Percentiles rank a stretch among this genome's conserved stretches.
phyloP scores from a whole-genome alignment of 1,284 basidiomycete species.

The Tetrapyrgos nigripes region DNA sequence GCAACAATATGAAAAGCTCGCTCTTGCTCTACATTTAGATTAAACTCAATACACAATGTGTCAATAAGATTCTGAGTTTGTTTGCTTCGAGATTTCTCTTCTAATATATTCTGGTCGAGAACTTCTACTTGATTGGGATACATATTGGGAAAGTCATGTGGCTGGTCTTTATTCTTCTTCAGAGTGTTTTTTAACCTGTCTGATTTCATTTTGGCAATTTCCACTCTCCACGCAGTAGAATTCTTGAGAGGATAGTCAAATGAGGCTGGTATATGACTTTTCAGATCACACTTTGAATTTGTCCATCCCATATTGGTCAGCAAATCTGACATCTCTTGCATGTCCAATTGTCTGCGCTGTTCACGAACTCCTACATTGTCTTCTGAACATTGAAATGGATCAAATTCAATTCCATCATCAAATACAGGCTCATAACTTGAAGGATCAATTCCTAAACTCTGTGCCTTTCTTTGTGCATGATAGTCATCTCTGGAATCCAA shows the following conservation, averaged over 20 bases:
- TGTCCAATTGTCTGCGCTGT: too few species aligned
- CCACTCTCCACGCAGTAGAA: not conserved
- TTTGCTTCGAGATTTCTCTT: not conserved
- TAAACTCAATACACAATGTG: not conserved
- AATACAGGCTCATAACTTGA: conserved; percentile 8
- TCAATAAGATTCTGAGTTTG: not conserved
- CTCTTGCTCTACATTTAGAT: not conserved
- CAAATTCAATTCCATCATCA: not conserved
- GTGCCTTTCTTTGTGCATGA: conserved; percentile 17
- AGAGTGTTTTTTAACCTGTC: not conserved
- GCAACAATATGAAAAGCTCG: conserved; percentile 33
- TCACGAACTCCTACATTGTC: not conserved
- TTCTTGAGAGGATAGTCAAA: not conserved
- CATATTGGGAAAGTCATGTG: conserved; percentile 21
- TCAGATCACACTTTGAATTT: not conserved
- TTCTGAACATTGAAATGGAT: not conserved
- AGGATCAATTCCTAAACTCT: not conserved
- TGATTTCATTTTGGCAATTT: not conserved
- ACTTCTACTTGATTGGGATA: not conserved
- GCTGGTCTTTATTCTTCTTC: not conserved
- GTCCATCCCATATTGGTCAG: not conserved
- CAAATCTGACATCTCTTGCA: not conserved
- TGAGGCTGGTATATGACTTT: not conserved
- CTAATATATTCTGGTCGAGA: not conserved
- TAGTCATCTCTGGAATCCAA: conserved; percentile 30